A percentile compares a stretch with the other conserved stretches of the same genome.
These are phyloP conservation scores for Salix dunnii DNA, from an alignment of 345 rosid genomes.

Conservation along the genomic window DNA sequence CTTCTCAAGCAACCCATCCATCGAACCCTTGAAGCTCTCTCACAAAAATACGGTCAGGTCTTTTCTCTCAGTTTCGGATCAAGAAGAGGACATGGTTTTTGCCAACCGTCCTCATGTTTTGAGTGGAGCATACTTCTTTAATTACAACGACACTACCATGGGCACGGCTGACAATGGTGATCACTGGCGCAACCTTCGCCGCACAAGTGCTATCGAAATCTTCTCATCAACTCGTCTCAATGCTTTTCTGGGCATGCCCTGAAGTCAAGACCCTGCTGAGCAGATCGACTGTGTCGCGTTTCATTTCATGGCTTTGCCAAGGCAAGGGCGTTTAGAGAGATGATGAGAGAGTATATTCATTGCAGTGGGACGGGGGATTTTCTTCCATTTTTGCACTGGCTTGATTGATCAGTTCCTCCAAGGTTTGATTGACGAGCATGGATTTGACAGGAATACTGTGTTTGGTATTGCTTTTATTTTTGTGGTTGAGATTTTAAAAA, in stretches of 20 bases:
- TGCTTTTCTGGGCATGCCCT: not conserved
- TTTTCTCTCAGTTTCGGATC: not conserved
- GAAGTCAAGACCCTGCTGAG: not conserved
- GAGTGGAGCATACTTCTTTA: too few relatives aligned
- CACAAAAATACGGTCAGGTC: not conserved
- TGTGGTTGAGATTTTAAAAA: too few relatives aligned
- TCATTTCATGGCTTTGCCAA: not conserved
- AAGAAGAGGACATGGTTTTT: too few relatives aligned
- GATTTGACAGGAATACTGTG: not conserved
- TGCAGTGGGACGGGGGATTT: not conserved
- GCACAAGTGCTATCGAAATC: not conserved
- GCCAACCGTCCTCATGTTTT: too few relatives aligned
- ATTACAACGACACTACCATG: too few relatives aligned
- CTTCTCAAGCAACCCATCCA: too few relatives aligned
- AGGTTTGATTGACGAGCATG: not conserved
- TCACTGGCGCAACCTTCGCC: slow-evolving; percentile 15
- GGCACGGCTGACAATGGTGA: not conserved
- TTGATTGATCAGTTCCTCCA: not conserved
- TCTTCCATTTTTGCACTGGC: not conserved
- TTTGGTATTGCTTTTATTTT: too few relatives aligned
- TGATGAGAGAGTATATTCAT: not conserved
- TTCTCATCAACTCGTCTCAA: not conserved
- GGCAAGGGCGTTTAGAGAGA: not conserved
- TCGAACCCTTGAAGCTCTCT: too few relatives aligned
- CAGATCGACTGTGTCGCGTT: not conserved